phyloP scores from a whole-genome alignment of 2,329 filamentous ascomycete genomes.

The Claviceps purpurea region DNA sequence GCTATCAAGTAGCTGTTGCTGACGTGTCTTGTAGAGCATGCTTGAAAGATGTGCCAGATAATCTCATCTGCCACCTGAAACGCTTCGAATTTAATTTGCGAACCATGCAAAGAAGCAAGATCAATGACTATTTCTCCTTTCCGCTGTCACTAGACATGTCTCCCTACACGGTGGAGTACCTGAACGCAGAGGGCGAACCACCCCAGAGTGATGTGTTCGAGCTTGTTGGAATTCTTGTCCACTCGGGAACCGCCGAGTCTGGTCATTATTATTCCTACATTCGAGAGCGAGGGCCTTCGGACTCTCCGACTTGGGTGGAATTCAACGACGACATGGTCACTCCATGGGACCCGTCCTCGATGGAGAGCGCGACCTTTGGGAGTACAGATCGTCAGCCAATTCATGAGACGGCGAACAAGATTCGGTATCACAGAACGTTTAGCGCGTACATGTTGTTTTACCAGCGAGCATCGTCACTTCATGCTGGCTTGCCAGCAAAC shows the following conservation, averaged over 20 bases:
- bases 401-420: conserved; percentile 27
- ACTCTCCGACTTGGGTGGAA: conserved; percentile 58
- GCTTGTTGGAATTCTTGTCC: conserved; percentile 87
- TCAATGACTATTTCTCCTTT: conserved; percentile 91
- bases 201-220: conserved; percentile 66
- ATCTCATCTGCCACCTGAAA: conserved; percentile 90
- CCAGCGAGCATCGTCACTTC: conserved; percentile 59
- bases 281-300: conserved; percentile 54
- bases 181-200: conserved; percentile 45
- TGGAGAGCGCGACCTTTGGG: conserved; percentile 72
- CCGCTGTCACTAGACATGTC: conserved; percentile 73
- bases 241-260: conserved; percentile 82
- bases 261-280: conserved; percentile 98
- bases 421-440: conserved; percentile 53
- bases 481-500: conserved; percentile 12
- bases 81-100: conserved; percentile 70
- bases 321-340: conserved; percentile 86
- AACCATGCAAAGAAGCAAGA: conserved; percentile 72
- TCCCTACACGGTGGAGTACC: conserved; percentile 76
- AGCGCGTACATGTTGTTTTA: conserved; percentile 99
- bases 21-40: conserved; percentile 49
- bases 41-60: conserved; percentile 82
- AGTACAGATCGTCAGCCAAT: conserved; percentile 41
- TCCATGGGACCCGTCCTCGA: conserved; percentile 57
- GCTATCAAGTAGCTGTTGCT: conserved; percentile 1